Evolutionary conservation across 177 flowering plant species (phyloP).

Genomic region (Tripterygium wilfordii): DNA sequence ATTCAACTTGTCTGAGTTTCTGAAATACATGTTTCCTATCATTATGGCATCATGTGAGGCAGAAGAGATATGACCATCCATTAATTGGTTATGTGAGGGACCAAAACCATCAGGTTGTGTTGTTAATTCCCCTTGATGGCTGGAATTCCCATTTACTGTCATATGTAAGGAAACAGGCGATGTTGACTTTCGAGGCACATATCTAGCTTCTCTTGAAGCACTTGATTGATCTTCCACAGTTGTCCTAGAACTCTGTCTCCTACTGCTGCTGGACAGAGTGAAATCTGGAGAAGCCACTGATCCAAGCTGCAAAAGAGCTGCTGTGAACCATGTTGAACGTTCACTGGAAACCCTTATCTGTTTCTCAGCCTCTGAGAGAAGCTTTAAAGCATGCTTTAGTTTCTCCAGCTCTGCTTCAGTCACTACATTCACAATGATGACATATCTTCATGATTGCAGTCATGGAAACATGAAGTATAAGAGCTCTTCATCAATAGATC

Average conservation of each 20-base stretch:
- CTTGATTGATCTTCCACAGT: slow-evolving; percentile 61
- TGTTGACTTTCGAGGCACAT: slow-evolving; percentile 24
- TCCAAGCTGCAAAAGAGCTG: slow-evolving; percentile 87
- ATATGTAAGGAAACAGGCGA: slow-evolving; percentile 40
- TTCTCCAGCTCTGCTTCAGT: slow-evolving; percentile 74
- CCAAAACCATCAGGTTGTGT: slow-evolving; percentile 18
- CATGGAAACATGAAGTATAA: too few species aligned
- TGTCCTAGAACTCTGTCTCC: slow-evolving; percentile 66
- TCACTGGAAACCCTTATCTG: slow-evolving; percentile 81
- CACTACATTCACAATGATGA: too few species aligned
- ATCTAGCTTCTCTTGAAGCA: slow-evolving; percentile 56
- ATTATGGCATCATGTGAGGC: slow-evolving; percentile 21
- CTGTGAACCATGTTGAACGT: slow-evolving; percentile 92
- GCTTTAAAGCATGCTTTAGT: slow-evolving; percentile 73
- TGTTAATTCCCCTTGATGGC: slow-evolving; percentile 21
- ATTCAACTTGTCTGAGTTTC: slow-evolving; percentile 43
- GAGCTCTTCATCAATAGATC: too few species aligned
- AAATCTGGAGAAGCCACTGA: slow-evolving; percentile 55
- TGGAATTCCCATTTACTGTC: slow-evolving; percentile 22
- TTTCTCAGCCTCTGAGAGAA: slow-evolving; percentile 92
- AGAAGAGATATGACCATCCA: slow-evolving; percentile 27
- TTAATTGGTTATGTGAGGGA: slow-evolving; percentile 21
- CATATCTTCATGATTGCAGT: too few species aligned
- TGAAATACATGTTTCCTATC: slow-evolving; percentile 18
- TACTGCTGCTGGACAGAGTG: slow-evolving; percentile 59